Percentiles rank a stretch among this genome's conserved stretches.
phyloP scores from a whole-genome alignment of 768 basidiomycete species.

The Podaxis sp. region DNA sequence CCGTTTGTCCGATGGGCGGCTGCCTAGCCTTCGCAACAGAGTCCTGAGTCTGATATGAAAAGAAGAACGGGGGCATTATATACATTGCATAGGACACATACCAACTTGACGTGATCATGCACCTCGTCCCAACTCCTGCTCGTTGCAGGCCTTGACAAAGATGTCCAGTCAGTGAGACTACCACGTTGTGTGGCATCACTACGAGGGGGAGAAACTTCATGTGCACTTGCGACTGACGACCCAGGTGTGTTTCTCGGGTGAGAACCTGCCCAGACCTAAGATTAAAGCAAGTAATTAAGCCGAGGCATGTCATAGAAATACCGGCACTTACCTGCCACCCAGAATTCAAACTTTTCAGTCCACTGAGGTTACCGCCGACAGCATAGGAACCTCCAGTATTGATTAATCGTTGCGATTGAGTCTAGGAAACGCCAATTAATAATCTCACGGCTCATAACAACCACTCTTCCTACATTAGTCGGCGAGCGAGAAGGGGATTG shows the following conservation, averaged over 20 bases:
- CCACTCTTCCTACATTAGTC: slow-evolving; percentile 40
- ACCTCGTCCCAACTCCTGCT: slow-evolving; percentile 61
- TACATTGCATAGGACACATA: not conserved
- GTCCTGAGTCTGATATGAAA: slow-evolving; percentile 1
- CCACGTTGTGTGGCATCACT: slow-evolving; percentile 47
- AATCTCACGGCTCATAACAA: not conserved
- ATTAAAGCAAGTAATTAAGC: slow-evolving; percentile 19
- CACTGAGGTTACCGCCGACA: slow-evolving; percentile 43
- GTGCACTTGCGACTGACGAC: slow-evolving; percentile 56
- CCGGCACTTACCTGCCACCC: slow-evolving; percentile 63
- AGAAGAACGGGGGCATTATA: not conserved
- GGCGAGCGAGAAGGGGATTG: slow-evolving; percentile 66
- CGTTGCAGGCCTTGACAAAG: slow-evolving; percentile 44
- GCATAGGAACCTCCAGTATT: slow-evolving; percentile 40
- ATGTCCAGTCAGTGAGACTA: slow-evolving; percentile 51
- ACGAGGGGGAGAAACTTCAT: slow-evolving; percentile 46
- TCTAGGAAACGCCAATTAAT: slow-evolving; percentile 22
- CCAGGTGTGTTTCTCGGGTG: slow-evolving; percentile 60
- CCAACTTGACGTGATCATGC: slow-evolving; percentile 8
- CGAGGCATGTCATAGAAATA: not conserved
- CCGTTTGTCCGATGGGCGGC: slow-evolving; percentile 7
- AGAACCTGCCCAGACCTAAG: slow-evolving; percentile 62
- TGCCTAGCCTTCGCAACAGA: slow-evolving; percentile 7
- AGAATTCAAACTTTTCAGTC: slow-evolving; percentile 53
- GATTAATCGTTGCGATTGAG: slow-evolving; percentile 47